These are phyloP conservation scores for Boletus reticuloceps DNA, from an alignment of 768 basidiomycete species.

Conservation along the genomic window DNA sequence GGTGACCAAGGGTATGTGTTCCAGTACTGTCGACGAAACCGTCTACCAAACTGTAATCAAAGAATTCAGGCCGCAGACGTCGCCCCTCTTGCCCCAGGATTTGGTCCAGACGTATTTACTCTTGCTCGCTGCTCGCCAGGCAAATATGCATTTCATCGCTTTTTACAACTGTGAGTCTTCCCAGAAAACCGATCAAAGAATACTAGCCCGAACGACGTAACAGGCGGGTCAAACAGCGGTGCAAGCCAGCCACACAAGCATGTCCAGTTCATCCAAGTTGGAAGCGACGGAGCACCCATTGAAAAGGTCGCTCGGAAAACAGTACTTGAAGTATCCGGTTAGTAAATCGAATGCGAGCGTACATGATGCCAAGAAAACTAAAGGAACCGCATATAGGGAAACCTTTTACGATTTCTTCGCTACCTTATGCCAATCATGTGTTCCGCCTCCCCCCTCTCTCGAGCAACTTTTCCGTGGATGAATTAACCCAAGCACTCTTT, in stretches of 20 bases:
- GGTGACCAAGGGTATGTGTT: constrained; percentile 71
- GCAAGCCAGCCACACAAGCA: constrained; percentile 93
- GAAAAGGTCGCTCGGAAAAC: constrained; percentile 63
- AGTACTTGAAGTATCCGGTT: constrained; percentile 46
- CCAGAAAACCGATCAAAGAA: not conserved
- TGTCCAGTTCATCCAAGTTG: constrained; percentile 76
- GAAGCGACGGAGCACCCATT: constrained; percentile 68
- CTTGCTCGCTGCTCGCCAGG: constrained; percentile 62
- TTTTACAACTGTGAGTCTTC: constrained; percentile 82
- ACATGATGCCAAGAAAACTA: not conserved
- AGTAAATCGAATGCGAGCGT: not conserved
- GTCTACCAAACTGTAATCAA: not conserved
- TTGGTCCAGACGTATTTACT: constrained; percentile 76
- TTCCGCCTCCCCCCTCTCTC: constrained; percentile 43
- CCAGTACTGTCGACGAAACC: not conserved
- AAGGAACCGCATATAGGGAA: constrained; percentile 44
- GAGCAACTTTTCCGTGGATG: constrained; percentile 25
- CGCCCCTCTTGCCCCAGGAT: constrained; percentile 77
- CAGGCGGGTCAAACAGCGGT: constrained; percentile 76
- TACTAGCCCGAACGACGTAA: not conserved
- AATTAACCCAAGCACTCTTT: constrained; percentile 53
- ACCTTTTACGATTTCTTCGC: constrained; percentile 62
- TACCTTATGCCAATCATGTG: constrained; percentile 83
- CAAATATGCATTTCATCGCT: constrained; percentile 61
- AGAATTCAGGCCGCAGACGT: constrained; percentile 78